Conservation (phyloP, 495 filamentous ascomycete genomes). For the Xylaria curta region DNA sequence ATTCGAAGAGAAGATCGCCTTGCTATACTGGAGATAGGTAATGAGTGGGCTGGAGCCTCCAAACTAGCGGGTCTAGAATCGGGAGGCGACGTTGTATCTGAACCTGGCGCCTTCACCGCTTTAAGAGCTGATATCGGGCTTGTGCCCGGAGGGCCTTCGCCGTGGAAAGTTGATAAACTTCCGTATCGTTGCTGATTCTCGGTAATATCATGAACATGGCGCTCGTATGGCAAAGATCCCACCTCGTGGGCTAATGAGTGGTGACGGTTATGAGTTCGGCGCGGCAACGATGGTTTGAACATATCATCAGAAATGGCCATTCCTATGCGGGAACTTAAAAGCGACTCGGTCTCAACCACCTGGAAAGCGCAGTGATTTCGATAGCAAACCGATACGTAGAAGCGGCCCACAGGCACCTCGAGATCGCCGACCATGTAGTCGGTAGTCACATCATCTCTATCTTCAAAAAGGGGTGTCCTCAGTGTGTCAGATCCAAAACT, state of each 20-base stretch:
- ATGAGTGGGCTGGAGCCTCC: conserved; percentile 50
- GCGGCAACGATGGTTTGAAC: conserved; percentile 74
- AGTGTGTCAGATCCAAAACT: conserved; percentile 66
- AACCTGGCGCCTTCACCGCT: conserved; percentile 63
- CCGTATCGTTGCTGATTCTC: conserved; percentile 86
- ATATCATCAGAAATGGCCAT: conserved; percentile 90
- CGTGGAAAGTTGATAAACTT: conserved; percentile 91
- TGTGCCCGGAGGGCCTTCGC: conserved; percentile 73
- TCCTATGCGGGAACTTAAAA: conserved; percentile 88
- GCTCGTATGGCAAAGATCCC: conserved; percentile 74
- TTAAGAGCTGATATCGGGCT: conserved; percentile 88
- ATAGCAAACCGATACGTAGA: conserved; percentile 81
- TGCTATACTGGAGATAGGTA: conserved; percentile 46
- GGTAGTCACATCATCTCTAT: conserved; percentile 69
- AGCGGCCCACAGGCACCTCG: conserved; percentile 82
- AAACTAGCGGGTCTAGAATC: conserved; percentile 64
- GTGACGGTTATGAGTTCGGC: conserved; percentile 43
- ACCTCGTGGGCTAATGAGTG: conserved; percentile 60
- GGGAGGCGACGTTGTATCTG: conserved; percentile 67
- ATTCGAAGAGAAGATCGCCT: conserved; percentile 53
- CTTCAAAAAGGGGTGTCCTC: conserved; percentile 73
- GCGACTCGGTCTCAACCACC: conserved; percentile 86
- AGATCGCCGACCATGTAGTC: conserved; percentile 79
- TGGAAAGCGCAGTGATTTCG: conserved; percentile 89
- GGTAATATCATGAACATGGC: conserved; percentile 54